phyloP scores from a whole-genome alignment of 306 rosid genomes.

The Coriaria nepalensis region DNA sequence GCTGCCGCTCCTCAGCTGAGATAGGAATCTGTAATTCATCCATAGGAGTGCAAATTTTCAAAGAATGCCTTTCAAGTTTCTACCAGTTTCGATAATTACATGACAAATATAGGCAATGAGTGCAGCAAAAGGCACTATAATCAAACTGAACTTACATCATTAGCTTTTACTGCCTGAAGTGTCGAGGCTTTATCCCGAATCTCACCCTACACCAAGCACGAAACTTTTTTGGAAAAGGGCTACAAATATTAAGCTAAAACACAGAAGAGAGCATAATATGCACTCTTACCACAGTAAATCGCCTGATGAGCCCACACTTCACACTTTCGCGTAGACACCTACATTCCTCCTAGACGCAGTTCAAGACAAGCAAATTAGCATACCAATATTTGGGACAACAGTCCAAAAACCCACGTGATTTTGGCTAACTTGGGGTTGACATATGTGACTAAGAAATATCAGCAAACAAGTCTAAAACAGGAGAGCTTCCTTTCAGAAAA shows the following conservation, averaged over 20 bases:
- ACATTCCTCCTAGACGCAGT: conserved; percentile 69
- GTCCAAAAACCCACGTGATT: too few species aligned
- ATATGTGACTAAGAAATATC: too few species aligned
- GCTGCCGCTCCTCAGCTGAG: conserved; percentile 59
- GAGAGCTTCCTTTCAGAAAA: too few species aligned
- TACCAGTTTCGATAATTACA: conserved; percentile 5
- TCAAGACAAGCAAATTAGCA: conserved; percentile 12
- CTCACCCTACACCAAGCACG: conserved; percentile 54
- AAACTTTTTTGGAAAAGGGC: conserved; percentile 15
- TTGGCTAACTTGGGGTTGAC: too few species aligned
- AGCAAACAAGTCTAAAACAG: too few species aligned
- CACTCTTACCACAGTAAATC: conserved; percentile 70
- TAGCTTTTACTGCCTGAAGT: conserved; percentile 63
- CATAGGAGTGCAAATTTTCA: conserved; percentile 35
- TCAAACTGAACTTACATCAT: conserved; percentile 44
- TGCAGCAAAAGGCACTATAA: background rate
- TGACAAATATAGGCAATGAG: too few species aligned
- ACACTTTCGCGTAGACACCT: conserved; percentile 62
- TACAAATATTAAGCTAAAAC: conserved; percentile 8
- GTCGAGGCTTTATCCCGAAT: conserved; percentile 53
- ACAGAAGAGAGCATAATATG: conserved; percentile 15
- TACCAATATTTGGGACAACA: too few species aligned
- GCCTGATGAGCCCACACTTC: conserved; percentile 62
- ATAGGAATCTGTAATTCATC: conserved; percentile 64
- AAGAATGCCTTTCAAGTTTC: conserved; percentile 33